Evolutionary conservation across 169 alveolate species (phyloP), one percentile per base, ranked within the genome.

Genomic region (Cryptosporidium viatorum): DNA sequence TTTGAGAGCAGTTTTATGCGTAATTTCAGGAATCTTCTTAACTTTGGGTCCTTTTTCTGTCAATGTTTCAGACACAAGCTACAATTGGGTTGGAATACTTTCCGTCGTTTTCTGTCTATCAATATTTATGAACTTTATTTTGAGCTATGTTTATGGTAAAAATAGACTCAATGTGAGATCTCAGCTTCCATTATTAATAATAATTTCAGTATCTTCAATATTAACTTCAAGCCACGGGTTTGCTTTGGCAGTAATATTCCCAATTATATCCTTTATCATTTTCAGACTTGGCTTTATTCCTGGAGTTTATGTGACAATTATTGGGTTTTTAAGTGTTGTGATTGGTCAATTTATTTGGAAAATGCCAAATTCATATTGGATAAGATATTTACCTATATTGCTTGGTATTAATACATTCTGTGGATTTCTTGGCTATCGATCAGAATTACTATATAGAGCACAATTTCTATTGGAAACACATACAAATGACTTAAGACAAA

Each of bases 391-490:
- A 29, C 97, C 97, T 37, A 70, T 95, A 67, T 91, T 94, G 67
- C 51, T 93, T 33, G 97, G 96, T 14, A 93, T 93, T 9, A 95
- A 93, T 69, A 91, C 92, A 33, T 91, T 95, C 69, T 94, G 94
- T 26, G 96, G 94, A 16, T 92, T 93, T 70, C 94, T 96, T 21
- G 98, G 98, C 1, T 95, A 95, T 74, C 95, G 96, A 48, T 84
- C 94, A 29, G 98, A 95, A 84, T 93, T 93, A 89, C 91, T 95
- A 70, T 94, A 91, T 84, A 71, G 98, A 71, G 93, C 94, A 69
- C 92, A 93, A 68, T 96, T 94, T 69, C 70, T 95, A 48, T 74
- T 95, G 48, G 96, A 94, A 94, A 92, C 91, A 74, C 96, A 35
- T 95, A 93, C 48, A 92, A 92, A 67, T 92, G 93, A 33, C 91